A percentile compares a stretch with the other conserved stretches of the same genome.
phyloP scores from a whole-genome alignment of 2,329 filamentous ascomycete species.

The Microcyclospora pomicola region DNA sequence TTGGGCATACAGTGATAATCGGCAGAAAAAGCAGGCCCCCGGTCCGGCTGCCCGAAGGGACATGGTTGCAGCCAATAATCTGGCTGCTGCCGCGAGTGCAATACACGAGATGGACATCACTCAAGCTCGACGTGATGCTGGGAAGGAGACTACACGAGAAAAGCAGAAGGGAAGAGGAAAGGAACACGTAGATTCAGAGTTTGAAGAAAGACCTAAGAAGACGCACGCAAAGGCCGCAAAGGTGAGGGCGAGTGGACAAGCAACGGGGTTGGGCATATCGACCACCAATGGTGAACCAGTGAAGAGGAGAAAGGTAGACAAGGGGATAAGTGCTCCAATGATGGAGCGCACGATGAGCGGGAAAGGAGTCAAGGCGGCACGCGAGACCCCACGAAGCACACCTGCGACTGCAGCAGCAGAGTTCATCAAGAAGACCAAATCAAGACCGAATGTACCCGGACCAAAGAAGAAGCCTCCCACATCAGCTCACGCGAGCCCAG shows the following conservation, averaged over 20 bases:
- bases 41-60: conserved; percentile 63
- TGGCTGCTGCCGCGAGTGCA: conserved; percentile 52
- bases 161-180: conserved; percentile 53
- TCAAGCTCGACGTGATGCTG: conserved; percentile 63
- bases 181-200: conserved; percentile 62
- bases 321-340: conserved; percentile 31
- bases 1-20: conserved; percentile 87
- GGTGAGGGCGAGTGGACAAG: conserved; percentile 42
- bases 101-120: conserved; percentile 72
- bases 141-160: conserved; percentile 56
- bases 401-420: conserved; percentile 52
- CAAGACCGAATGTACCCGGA: conserved; percentile 47
- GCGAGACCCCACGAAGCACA: conserved; percentile 54
- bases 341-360: conserved; percentile 58
- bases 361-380: conserved; percentile 21
- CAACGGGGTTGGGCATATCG: conserved; percentile 45
- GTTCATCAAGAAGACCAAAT: conserved; percentile 54
- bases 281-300: conserved; percentile 43
- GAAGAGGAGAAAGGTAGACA: conserved; percentile 75
- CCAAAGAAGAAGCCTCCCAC: conserved; percentile 63
- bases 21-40: conserved; percentile 40
- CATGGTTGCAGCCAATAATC: conserved; percentile 57
- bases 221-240: conserved; percentile 42
- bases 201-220: conserved; percentile 62
- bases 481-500: conserved; percentile 22